Percentiles rank a stretch among this genome's conserved stretches.
These are phyloP conservation scores for Botryotinia narcissicola DNA, from an alignment of 2,329 filamentous ascomycete genomes.

Conservation along the genomic window DNA sequence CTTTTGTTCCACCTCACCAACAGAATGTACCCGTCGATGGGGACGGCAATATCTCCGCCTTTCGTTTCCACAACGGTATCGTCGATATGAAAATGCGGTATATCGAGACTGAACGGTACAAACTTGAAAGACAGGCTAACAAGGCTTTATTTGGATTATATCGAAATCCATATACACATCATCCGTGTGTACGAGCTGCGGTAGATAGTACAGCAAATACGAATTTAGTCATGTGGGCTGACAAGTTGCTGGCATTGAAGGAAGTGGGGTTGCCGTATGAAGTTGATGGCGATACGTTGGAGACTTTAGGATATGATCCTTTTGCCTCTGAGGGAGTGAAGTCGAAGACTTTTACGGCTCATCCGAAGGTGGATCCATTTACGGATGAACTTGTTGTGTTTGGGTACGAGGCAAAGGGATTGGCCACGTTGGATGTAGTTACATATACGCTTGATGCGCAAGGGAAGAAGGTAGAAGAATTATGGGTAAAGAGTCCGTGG, in stretches of 20 bases:
- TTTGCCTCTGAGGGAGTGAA: slow-evolving; percentile 47
- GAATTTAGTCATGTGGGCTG: slow-evolving; percentile 56
- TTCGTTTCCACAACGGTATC: slow-evolving; percentile 37
- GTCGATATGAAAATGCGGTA: slow-evolving; percentile 38
- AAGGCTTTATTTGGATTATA: slow-evolving; percentile 34
- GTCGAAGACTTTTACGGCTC: slow-evolving; percentile 49
- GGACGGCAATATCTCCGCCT: slow-evolving; percentile 36
- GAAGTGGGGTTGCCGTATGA: slow-evolving; percentile 52
- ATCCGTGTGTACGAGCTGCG: not conserved
- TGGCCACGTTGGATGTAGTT: slow-evolving; percentile 45
- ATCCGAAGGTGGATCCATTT: slow-evolving; percentile 51
- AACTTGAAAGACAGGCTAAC: slow-evolving; percentile 28
- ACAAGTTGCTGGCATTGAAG: slow-evolving; percentile 53
- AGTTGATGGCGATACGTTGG: slow-evolving; percentile 46
- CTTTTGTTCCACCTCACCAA: slow-evolving; percentile 50
- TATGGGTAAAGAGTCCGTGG: slow-evolving; percentile 48
- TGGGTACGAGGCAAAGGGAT: slow-evolving; percentile 49
- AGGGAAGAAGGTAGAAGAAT: slow-evolving; percentile 45
- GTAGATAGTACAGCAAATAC: slow-evolving; percentile 45
- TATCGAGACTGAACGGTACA: slow-evolving; percentile 35
- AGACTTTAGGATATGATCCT: slow-evolving; percentile 48
- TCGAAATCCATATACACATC: slow-evolving; percentile 9
- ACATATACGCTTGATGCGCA: slow-evolving; percentile 46
- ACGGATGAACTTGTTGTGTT: slow-evolving; percentile 52
- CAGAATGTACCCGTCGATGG: slow-evolving; percentile 46